Evolutionary conservation across 2,329 filamentous ascomycete genomes (phyloP).

Genomic region (Pseudogymnoascus sp.): DNA sequence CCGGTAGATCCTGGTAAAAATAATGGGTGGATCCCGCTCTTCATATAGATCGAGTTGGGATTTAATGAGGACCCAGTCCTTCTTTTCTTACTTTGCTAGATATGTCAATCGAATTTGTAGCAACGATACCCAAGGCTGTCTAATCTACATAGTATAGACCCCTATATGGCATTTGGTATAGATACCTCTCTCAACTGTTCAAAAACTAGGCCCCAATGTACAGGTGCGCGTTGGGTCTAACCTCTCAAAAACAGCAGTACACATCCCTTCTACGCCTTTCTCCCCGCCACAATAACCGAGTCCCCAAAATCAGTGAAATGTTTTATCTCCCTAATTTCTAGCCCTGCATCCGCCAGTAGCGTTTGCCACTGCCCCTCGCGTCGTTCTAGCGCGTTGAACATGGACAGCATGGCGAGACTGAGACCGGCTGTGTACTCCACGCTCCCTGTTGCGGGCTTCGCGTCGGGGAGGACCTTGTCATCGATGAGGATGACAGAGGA

Average conservation of each 20-base stretch:
- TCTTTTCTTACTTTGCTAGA: too few species aligned
- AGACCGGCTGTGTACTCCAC: slow-evolving; percentile 19
- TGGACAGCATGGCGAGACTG: slow-evolving; percentile 23
- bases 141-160: too few species aligned
- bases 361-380: slow-evolving; percentile 22
- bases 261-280: not conserved
- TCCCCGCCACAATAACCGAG: slow-evolving; percentile 18
- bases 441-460: slow-evolving; percentile 8
- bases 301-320: slow-evolving; percentile 22
- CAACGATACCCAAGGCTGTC: too few species aligned
- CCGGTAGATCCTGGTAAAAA: not conserved
- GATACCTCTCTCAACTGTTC: too few species aligned
- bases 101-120: too few species aligned
- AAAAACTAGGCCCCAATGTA: too few species aligned
- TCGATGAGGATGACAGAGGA: slow-evolving; percentile 14
- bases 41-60: too few species aligned
- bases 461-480: not conserved
- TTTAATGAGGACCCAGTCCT: too few species aligned
- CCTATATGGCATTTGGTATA: too few species aligned
- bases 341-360: slow-evolving; percentile 18
- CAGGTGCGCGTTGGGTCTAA: not conserved
- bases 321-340: slow-evolving; percentile 21
- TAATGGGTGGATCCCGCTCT: not conserved
- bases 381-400: slow-evolving; percentile 25
- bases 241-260: not conserved